Percentiles rank a stretch among this genome's conserved stretches.
These are phyloP conservation scores for Mortierella polycephala DNA, from an alignment of 371 early-diverging fungal species.

Conservation along the genomic window DNA sequence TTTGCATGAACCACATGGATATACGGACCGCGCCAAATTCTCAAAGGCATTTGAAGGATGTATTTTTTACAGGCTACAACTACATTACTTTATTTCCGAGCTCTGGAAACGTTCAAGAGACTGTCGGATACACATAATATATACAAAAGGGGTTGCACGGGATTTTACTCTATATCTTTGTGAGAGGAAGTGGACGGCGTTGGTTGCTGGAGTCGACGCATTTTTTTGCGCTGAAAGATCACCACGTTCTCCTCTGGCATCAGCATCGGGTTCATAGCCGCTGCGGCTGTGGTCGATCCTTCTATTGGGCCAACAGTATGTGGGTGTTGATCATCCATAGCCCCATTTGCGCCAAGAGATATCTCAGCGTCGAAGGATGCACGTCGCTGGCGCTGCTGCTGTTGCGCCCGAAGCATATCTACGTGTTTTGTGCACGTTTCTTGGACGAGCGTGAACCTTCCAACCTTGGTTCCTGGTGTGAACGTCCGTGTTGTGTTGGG, in stretches of 20 bases:
- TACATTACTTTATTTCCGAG: no score
- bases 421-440: constrained; percentile 24
- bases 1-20: not conserved
- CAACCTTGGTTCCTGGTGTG: constrained; percentile 47
- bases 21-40: no score
- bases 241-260: constrained; percentile 36
- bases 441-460: constrained; percentile 46
- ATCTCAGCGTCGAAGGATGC: constrained; percentile 13
- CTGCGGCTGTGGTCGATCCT: not conserved
- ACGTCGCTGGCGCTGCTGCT: constrained; percentile 16
- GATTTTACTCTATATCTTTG: no score
- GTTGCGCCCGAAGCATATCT: constrained; percentile 20
- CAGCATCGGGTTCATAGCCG: constrained; percentile 14
- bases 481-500: constrained; percentile 9
- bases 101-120: no score
- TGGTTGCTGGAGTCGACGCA: not conserved
- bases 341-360: not conserved
- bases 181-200: not conserved
- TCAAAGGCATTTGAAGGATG: no score
- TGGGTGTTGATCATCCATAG: not conserved
- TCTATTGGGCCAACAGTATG: not conserved
- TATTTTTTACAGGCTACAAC: no score
- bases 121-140: no score
- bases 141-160: no score
- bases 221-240: constrained; percentile 39